Evolutionary conservation across 352 stramenopile genomes (phyloP), one percentile per base, ranked within the genome.

Genomic region (Globisporangium acanthophoron): DNA sequence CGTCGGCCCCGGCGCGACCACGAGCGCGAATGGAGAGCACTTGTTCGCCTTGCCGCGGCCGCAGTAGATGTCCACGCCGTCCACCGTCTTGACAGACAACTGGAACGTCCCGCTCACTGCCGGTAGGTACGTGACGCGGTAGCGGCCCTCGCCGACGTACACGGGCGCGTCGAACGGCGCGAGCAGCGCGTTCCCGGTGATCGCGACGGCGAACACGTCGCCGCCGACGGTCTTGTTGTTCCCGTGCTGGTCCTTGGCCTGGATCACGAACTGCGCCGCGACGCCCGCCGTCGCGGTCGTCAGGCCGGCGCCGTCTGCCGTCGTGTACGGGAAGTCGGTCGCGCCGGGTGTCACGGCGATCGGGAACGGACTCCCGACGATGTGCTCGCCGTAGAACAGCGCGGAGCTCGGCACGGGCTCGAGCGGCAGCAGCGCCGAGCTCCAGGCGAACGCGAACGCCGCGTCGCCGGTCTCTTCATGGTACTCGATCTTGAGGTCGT

Each of bases 401-500:
- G 80, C 70, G 16, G 59, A 75, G 15, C 77, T 70, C 2, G 93
- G 90, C 27, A 99, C 85, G 13, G 88, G 65, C 59, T 96, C 69
- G 9, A 97, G 76, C 1, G 74, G 61, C 1, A 97, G 67, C 16
- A 87, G 98, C 39, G 85, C 94, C n/a, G 91, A 98, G 56, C 87
- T 97, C 93, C 95, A 99, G 13, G 88, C 66, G 16, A 98, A 74
- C 24, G 71, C 65, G 27, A 99, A 75, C 8, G 80, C 80, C 0
- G 96, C 96, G 11, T 73, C 72, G 12, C 95, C 96, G 2, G 83
- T 97, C 18, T 96, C 76, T 76, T 99, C 96, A 43, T 92, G 91
- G 62, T 98, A 99, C 66, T 99, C 96, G 49, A 99, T 70, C 41
- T 89, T 89, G 16, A 99, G 39, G 64, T 99, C 95, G 66, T 98